Evolutionary conservation across 768 basidiomycete species (phyloP), one percentile per base, ranked within the genome.

Genomic region (Leccinum olivaceopallidum): DNA sequence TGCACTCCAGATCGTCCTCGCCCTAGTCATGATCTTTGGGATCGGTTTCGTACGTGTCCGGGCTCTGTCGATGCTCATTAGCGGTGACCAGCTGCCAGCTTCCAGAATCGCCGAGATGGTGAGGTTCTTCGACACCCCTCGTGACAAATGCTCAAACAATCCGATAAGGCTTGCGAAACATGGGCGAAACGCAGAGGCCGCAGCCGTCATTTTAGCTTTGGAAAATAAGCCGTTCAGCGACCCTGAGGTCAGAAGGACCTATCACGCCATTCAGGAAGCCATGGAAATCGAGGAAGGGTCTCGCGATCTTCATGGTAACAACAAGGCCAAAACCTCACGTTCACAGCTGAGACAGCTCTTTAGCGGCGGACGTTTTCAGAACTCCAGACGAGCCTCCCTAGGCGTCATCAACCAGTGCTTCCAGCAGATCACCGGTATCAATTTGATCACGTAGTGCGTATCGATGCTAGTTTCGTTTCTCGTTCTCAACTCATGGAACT

Each of bases 381-480:
- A 88, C 71, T 84, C 86, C 72, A 75, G 85, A 48, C 76, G 87
- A 48, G 82, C 82, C n/a, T 69, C 78, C 51, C 68, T 87, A 51
- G 88, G 84, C 3, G 75, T 87, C 22, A 72, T 81, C 52, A 81
- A 81, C 52, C 87, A 88, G 65, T 84, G 84, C 67, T 88, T 87
- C 76, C 85, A 88, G 69, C 87, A 88, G 75, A 85, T 88, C 32
- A 83, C 84, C 6, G 86, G 86, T 7, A 85, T 86, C 71, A 87
- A 85, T 69, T 68, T 88, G 59, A 86, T 88, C 69, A 86, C 84
- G 2, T 88, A 85, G 74, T 85, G 73, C 55, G 83, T 79, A 32
- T 69, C 66, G 60, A 55, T 63, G 37, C 37, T 67, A 26, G 36
- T 20, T 49, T 48, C 12, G 2, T 37, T 18, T n/a, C 44, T 54